Base-by-base conservation (phyloP, 306 rosid species). In the Phaseolus lunatus region DNA sequence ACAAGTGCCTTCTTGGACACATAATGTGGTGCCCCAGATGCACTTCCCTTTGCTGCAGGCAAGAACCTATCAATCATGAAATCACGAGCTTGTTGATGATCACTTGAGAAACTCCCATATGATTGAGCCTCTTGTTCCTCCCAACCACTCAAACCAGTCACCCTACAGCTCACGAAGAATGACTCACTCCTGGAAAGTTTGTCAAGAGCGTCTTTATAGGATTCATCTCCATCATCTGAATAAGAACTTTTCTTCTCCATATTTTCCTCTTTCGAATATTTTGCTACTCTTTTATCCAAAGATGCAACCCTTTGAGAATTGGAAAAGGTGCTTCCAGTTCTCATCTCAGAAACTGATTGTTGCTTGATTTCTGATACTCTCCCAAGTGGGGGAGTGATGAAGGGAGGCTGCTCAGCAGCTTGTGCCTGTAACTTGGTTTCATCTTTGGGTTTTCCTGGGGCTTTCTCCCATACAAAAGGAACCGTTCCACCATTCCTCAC, bases 31-130 rank as follows among this genome's bases (percentile, higher is more conserved):
- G 86, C 74, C 61, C 90, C 93, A 26, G 88, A 86, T 82, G 84
- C 90, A 92, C 90, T 83, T 66, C 95, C 97, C 81, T 92, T 88
- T 9, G 98, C 98, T 67, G 98, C 97, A 61, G 91, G 92, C 77
- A 95, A 80, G 82, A 95, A 95, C 54, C 98, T 85, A 53, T 83
- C 93, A 79, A 92, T 89, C 93, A 95, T 95, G 91, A 89, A 90
- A 85, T 90, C 84, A 9, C 86, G 87, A 67, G 85, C 59, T 44
- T 80, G 86, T 70, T 80, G 87, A 81, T 87, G 64, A 58, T 58
- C 96, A 9, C 80, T 85, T 9, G 89, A 82, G 82, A 87, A 89
- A 11, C 84, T 82, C 74, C 86, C 86, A 8, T 72, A 67, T 61
- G 84, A 78, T 58, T 72, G 81, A 37, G 58, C 73, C 78, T 85